Evolutionary conservation across 192 early-diverging fungal species (phyloP), one percentile per base, ranked within the genome.

Genomic region (Coemansia sp.): DNA sequence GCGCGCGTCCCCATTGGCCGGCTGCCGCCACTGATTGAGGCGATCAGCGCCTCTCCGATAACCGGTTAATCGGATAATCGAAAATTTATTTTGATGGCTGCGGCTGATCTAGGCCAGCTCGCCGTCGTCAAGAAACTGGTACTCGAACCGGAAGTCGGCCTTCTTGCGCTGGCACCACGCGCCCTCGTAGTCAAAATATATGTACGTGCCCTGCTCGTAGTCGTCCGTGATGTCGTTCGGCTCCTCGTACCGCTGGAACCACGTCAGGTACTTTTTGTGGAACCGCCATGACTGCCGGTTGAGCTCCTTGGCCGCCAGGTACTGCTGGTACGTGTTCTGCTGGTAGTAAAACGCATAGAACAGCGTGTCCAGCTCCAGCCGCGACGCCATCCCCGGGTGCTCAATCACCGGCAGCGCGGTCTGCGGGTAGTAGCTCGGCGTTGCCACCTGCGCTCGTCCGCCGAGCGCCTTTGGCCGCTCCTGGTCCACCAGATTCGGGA

Each of bases 311-410:
- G 94, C 94, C 14, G 96, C 96, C 53, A 97, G 66, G 63, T 88
- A 95, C 88, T 98, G 95, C 61, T 95, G 92, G 52, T 92, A 94
- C 36, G 95, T 95, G 45, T 90, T 92, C 68, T 91, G 92, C 67
- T 90, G 92, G 75, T 93, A 94, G 78, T 98, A 98, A 67, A 98
- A 98, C 53, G 95, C 92, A 67, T 91, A 98, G 73, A 97, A 98
- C 50, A 98, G 78, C 27, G 93, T 90, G 69, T 98, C 94, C 39
- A 92, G 81, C 31, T 95, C 92, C 64, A 97, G 87, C 60, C 88
- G 90, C 61, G 95, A 88, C 72, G 90, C 94, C 53, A 94, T 79
- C 3, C 81, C 82, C 4, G 93, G 83, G 50, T 87, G 85, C 36
- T 93, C 92, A 50, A 95, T 90, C 23, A 92, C 78, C 3, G 85